Evolutionary conservation across 2,329 filamentous ascomycete genomes (phyloP).

Genomic region (Ilyonectria mors-panacis): DNA sequence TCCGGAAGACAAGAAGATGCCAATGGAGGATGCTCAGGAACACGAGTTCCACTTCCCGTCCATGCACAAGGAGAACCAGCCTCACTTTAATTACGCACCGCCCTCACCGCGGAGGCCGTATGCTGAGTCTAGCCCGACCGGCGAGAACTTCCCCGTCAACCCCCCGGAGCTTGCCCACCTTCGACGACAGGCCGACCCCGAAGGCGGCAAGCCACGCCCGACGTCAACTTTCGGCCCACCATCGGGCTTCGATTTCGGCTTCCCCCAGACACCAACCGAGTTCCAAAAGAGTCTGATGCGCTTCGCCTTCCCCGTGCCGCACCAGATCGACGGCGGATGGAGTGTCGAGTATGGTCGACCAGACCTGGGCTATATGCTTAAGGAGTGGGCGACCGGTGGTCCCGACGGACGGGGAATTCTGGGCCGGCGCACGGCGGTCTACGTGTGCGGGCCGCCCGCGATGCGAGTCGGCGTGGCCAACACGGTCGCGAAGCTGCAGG

Average conservation of each 20-base stretch:
- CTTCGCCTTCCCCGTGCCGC: constrained; percentile 83
- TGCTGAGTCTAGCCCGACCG: constrained; percentile 33
- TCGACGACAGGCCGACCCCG: constrained; percentile 59
- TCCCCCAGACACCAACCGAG: constrained; percentile 86
- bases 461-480: constrained; percentile 93
- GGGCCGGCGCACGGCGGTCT: constrained; percentile 87
- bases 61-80: constrained; percentile 63
- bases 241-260: constrained; percentile 82
- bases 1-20: constrained; percentile 59
- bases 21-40: constrained; percentile 44
- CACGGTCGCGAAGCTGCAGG: constrained; percentile 86
- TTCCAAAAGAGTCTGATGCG: constrained; percentile 93
- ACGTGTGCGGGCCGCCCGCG: constrained; percentile 89
- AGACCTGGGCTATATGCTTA: constrained; percentile 88
- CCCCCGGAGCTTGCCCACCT: constrained; percentile 72
- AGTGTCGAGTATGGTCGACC: constrained; percentile 93
- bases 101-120: constrained; percentile 57
- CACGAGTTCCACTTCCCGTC: constrained; percentile 73
- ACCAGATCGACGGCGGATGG: constrained; percentile 84
- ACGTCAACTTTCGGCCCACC: constrained; percentile 72
- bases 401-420: constrained; percentile 77
- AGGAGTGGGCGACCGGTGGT: constrained; percentile 83
- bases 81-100: constrained; percentile 73
- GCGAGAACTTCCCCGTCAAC: constrained; percentile 52
- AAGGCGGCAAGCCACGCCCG: constrained; percentile 57